Evolutionary conservation across 139 green algal species (phyloP).

Genomic region (Micractinium conductrix): DNA sequence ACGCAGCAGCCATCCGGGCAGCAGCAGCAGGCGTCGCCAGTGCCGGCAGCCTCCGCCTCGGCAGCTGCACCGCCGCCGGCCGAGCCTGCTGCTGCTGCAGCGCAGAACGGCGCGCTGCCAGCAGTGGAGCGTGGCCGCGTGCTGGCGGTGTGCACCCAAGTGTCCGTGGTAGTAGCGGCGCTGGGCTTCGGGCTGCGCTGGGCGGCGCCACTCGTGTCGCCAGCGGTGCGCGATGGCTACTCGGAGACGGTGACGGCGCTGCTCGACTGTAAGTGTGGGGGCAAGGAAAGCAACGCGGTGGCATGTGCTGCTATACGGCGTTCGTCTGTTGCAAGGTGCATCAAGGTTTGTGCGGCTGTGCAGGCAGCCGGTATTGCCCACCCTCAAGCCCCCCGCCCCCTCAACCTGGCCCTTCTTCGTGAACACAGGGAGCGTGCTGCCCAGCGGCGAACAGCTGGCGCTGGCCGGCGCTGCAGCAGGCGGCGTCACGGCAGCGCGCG

Average conservation of each 20-base stretch:
- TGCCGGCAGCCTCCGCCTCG: neutral
- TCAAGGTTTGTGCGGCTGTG: too few relatives aligned
- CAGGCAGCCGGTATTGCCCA: too few relatives aligned
- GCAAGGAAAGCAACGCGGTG: too few relatives aligned
- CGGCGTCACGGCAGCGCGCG: constrained; percentile 64
- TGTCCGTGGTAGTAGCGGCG: constrained; percentile 24
- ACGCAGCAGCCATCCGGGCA: neutral
- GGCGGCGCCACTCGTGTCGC: constrained; percentile 28
- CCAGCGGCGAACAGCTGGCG: constrained; percentile 1
- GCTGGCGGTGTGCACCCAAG: constrained; percentile 24
- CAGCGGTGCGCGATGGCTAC: constrained; percentile 15
- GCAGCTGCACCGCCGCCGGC: neutral
- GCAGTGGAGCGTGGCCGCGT: constrained; percentile 17
- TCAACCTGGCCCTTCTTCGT: too few relatives aligned
- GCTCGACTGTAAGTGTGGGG: constrained; percentile 34
- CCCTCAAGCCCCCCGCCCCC: too few relatives aligned
- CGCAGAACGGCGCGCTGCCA: neutral
- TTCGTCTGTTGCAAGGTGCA: too few relatives aligned
- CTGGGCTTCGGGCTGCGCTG: constrained; percentile 17
- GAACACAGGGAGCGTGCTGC: constrained; percentile 13
- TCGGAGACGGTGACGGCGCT: neutral
- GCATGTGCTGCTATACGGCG: too few relatives aligned
- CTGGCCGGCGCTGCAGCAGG: constrained; percentile 39
- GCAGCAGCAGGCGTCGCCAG: neutral
- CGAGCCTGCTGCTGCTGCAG: neutral